Base-by-base conservation (phyloP, 805 yeast species). In the Danielia reshetovae region DNA sequence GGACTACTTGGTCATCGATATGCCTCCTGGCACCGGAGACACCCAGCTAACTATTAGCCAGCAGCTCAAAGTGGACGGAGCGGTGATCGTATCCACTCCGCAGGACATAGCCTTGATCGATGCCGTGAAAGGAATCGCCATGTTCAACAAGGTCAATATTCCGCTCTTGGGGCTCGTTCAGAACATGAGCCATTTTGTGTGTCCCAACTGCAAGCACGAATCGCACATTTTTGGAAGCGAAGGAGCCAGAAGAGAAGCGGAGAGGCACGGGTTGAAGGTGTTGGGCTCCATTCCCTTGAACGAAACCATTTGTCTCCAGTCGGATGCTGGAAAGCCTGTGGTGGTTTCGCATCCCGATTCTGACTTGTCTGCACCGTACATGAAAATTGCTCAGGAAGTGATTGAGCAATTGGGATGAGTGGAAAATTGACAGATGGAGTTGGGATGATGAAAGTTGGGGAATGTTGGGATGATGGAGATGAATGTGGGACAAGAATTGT, bases 1-100 rank as follows among this genome's bases (percentile, higher is more conserved):
- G 28, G 95, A 86, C 52, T 70, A 78, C 15, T 61, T 86, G 30
- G 81, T 86, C 2, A 64, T 86, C 8, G 95, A 86, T 48, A 74
- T 86, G 84, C 95, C 95, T 0, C 95, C 95, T 0, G 95, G 95
- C 2, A 86, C 95, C 0, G 95, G 95, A 13, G 95, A 86, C 53
- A 80, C 85, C 0, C 95, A 86, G 50, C 65, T 86, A 35, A 82
- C 94, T 0, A 67, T 86, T n/a, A 79, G 87, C 18, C 95, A 86
- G 56, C 82, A 79, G 48, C 55, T 83, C n/a, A 70, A 72, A 29
- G 75, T 86, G 0, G 83, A 79, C 47, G 95, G 95, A 0, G 86
- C 94, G 0, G 72, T 86, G 1, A 75, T 86, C 24, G 95, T 86
- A 1, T 77, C 88, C 0, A 86, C 95, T 0, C 90, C 94, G 0